Evolutionary conservation across 2,329 filamentous ascomycete genomes (phyloP), one percentile per base, ranked within the genome.

Genomic region (Fusarium zealandicum): DNA sequence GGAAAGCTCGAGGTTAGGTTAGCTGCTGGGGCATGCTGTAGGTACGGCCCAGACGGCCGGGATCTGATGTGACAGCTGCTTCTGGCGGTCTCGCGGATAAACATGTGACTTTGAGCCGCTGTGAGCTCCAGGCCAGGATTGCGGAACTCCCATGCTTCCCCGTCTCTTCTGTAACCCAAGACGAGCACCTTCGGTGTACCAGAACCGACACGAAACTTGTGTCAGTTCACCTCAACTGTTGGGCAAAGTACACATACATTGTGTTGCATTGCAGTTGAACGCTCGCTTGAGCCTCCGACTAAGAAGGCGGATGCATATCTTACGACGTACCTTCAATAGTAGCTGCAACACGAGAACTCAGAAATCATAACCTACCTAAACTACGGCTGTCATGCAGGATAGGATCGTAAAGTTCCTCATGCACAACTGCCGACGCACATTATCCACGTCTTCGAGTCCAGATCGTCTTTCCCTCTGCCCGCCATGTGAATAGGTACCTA

Each of bases 31-130:
- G 50, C 50, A 22, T 39, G 35, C 56, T 66, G 54, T 64, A 64
- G 62, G 60, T 65, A 67, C 64, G 49, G 64, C 64, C 64, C 64
- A 67, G 60, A 59, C 63, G 46, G 59, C 53, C 64, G 64, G 64
- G 62, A 67, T 63, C 64, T 65, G 57, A 57, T 65, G 62, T 65
- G 55, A 57, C 51, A 49, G 38, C 49, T 40, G 35, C 28, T 30
- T 50, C 30, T 54, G 47, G 55, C 58, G 43, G 61, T 61, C 57
- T 59, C 51, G 48, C 45, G 54, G 45, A 31, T 51, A n/a, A n/a
- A n/a, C n/a, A n/a, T n/a, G n/a, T n/a, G n/a, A n/a, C n/a, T n/a
- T n/a, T n/a, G n/a, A n/a, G n/a, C n/a, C n/a, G 22, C 9, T 25
- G 22, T 8, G 22, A 25, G 22, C 22, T 8, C 22, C 6, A 9